Base-by-base conservation (phyloP, 805 yeast genomes). In the Wickerhamiella allomyrinae region DNA sequence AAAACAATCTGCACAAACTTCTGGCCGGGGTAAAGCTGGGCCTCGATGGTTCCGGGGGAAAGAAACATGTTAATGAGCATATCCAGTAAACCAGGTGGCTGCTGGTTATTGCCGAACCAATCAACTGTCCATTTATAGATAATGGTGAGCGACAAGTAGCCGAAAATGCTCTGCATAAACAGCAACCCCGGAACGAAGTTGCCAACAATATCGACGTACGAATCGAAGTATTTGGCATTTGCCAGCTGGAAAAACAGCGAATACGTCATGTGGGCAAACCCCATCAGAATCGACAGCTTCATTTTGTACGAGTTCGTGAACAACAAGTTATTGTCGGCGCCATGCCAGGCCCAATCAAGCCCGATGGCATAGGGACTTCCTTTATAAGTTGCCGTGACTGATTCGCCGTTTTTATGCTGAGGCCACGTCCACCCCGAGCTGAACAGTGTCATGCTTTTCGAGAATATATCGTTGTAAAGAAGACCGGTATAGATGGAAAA, bases 11-110 rank as follows among this genome's bases (percentile, higher is more conserved):
- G 98, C 8, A 91, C 70, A 14, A 66, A 60, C 2, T 79, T 70
- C 61, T 91, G 98, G 7, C 94, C 93, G 0, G 73, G 66, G 57
- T 82, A 91, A 33, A 91, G 68, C 43, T 72, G 79, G 43, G 77
- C 94, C 25, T 77, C 91, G 40, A 91, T 72, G 3, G 68, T 72
- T 5, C 98, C 97, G 7, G 98, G 98, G 1, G 94, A 67, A 54
- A 91, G 67, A 59, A 91, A 91, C 98, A 91, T 91, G 53, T 81
- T 81, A 57, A 91, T 91, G 54, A 91, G 71, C 95, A 89, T 91
- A 61, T 91, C 87, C 57, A 91, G 69, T 54, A 91, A 68, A 29
- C 95, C 91, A 20, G 98, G 98, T 1, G 98, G 94, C 40, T 83
- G 87, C 57, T 72, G 70, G 11, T 68, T 78, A 40, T 74, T 70